Evolutionary conservation across 2,329 filamentous ascomycete species (phyloP).

Genomic region (Beauveria sp.): DNA sequence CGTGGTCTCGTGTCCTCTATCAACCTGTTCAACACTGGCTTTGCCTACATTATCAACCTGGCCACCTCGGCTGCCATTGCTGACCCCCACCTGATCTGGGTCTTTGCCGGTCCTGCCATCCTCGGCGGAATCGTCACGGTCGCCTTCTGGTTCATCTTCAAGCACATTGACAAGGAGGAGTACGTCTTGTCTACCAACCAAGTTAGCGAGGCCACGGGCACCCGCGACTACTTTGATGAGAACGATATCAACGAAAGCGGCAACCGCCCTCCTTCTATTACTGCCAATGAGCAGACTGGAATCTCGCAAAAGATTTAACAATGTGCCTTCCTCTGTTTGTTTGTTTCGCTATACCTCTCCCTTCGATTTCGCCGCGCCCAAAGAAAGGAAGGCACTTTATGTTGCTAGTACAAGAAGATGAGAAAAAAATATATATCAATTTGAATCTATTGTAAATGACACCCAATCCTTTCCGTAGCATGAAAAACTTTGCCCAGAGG

Average conservation of each 20-base stretch:
- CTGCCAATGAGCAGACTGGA: conserved; percentile 7
- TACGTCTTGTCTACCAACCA: conserved; percentile 19
- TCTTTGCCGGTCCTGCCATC: conserved; percentile 41
- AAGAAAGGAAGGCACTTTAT: not conserved
- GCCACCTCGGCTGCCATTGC: conserved; percentile 37
- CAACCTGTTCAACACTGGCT: conserved; percentile 39
- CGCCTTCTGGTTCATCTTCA: conserved; percentile 25
- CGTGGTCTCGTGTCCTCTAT: conserved; percentile 41
- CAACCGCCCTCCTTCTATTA: conserved; percentile 8
- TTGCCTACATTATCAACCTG: conserved; percentile 39
- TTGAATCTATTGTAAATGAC: conserved; percentile 1
- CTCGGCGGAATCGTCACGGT: conserved; percentile 35
- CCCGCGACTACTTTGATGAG: conserved; percentile 8
- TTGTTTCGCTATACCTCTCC: not conserved
- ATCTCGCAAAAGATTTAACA: conserved; percentile 6
- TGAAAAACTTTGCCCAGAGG: not conserved
- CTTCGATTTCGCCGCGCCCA: no score
- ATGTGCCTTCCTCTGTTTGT: not conserved
- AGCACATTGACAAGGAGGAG: conserved; percentile 19
- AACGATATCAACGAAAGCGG: conserved; percentile 8
- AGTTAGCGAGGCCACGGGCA: conserved; percentile 15
- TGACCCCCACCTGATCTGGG: conserved; percentile 43
- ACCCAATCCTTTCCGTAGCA: not conserved
- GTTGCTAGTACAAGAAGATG: not conserved
- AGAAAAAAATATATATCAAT: not conserved